Percentiles rank a stretch among this genome's conserved stretches.
Conservation (phyloP, 768 basidiomycete species). For the Tulasnella sp. region DNA sequence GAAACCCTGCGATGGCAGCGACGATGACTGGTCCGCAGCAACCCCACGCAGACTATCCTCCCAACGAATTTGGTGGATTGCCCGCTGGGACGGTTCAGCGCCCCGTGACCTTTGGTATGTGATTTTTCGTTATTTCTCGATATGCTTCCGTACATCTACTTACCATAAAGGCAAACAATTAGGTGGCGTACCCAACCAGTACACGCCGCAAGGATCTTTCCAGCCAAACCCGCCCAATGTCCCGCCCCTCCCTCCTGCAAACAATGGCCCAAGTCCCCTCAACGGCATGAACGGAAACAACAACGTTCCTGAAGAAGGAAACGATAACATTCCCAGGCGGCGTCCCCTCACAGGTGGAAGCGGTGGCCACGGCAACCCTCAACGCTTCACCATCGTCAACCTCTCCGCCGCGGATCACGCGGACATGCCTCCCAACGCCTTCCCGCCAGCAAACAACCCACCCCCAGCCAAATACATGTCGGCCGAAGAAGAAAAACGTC, state of each 20-base stretch:
- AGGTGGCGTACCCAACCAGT: not conserved
- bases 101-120: slow-evolving; percentile 13
- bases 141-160: not conserved
- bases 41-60: not conserved
- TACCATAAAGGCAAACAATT: not conserved
- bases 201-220: not conserved
- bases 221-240: not conserved
- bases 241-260: not conserved
- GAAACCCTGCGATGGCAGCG: not conserved
- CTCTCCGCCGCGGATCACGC: slow-evolving; percentile 37
- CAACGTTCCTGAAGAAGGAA: not conserved
- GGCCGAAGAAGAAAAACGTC: slow-evolving; percentile 49
- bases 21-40: not conserved
- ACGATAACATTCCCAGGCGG: not conserved
- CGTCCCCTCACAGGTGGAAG: not conserved
- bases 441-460: not conserved
- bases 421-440: not conserved
- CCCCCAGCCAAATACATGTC: slow-evolving; percentile 34
- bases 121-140: not conserved
- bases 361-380: slow-evolving; percentile 21
- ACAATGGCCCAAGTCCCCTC: not conserved
- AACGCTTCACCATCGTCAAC: slow-evolving; percentile 45
- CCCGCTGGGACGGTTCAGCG: not conserved
- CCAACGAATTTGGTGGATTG: slow-evolving; percentile 6
- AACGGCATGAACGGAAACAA: not conserved